Conservation (phyloP, 192 early-diverging fungal species). For the Dispira simplex region DNA sequence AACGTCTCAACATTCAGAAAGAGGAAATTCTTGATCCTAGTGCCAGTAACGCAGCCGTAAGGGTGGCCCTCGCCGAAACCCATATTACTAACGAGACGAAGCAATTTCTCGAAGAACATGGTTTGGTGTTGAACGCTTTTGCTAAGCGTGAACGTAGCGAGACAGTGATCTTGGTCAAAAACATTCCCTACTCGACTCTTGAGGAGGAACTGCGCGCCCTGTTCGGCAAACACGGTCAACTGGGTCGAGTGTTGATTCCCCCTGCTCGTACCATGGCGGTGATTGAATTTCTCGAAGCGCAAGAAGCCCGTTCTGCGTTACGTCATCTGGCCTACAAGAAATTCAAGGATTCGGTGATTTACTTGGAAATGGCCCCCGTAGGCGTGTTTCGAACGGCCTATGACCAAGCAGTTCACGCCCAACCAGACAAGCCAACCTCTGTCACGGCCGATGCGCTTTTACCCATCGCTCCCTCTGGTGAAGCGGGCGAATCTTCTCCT, state of each 20-base stretch:
- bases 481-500: conserved; percentile 21
- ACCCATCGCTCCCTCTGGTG: conserved; percentile 11
- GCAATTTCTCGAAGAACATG: conserved; percentile 71
- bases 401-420: conserved; percentile 19
- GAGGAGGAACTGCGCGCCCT: conserved; percentile 66
- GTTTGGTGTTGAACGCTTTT: conserved; percentile 70
- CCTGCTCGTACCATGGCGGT: conserved; percentile 87
- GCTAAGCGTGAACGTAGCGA: conserved; percentile 62
- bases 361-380: conserved; percentile 83
- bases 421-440: not conserved
- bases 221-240: conserved; percentile 77
- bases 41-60: conserved; percentile 66
- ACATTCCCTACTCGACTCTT: conserved; percentile 69
- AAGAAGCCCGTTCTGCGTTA: conserved; percentile 84
- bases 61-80: conserved; percentile 94
- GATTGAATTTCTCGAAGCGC: conserved; percentile 81
- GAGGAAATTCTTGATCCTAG: conserved; percentile 70
- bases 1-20: conserved; percentile 77
- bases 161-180: conserved; percentile 90
- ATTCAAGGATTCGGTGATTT: conserved; percentile 82
- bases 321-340: conserved; percentile 76
- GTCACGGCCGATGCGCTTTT: conserved; percentile 12
- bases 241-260: conserved; percentile 83
- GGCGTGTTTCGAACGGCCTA: conserved; percentile 55
- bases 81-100: conserved; percentile 93